These are phyloP conservation scores for Lactarius sanguifluus DNA, from an alignment of 768 basidiomycete species.

Conservation along the genomic window DNA sequence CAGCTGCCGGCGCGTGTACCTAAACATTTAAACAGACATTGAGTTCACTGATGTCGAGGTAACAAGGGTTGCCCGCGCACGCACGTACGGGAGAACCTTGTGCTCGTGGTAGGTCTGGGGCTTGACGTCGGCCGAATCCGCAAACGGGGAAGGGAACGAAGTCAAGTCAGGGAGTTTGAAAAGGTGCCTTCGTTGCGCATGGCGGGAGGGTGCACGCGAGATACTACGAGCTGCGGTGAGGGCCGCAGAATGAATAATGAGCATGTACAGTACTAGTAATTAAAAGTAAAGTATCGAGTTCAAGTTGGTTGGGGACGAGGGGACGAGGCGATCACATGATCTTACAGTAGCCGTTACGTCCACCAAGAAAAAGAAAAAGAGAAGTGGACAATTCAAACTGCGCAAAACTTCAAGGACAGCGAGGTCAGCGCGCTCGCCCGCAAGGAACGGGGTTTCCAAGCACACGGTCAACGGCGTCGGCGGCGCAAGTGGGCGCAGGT, in stretches of 20 bases:
- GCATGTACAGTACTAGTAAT: constrained; percentile 10
- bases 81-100: constrained; percentile 83
- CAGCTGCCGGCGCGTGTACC: constrained; percentile 75
- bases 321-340: constrained; percentile 13
- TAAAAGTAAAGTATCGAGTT: too few species aligned
- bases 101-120: constrained; percentile 74
- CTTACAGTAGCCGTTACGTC: background rate
- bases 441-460: background rate
- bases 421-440: constrained; percentile 19
- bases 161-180: constrained; percentile 51
- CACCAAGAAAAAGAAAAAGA: background rate
- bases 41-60: background rate
- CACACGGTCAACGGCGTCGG: background rate
- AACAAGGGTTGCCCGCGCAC: background rate
- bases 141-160: constrained; percentile 42
- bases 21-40: constrained; percentile 35
- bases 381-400: constrained; percentile 19
- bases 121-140: constrained; percentile 37
- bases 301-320: too few species aligned
- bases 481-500: constrained; percentile 1
- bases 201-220: background rate
- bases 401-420: constrained; percentile 25
- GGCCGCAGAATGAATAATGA: constrained; percentile 11
- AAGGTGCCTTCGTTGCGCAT: constrained; percentile 21
- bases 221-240: constrained; percentile 2